phyloP scores from a whole-genome alignment of 2,329 filamentous ascomycete genomes.

The Ceratocystis ficicola region DNA sequence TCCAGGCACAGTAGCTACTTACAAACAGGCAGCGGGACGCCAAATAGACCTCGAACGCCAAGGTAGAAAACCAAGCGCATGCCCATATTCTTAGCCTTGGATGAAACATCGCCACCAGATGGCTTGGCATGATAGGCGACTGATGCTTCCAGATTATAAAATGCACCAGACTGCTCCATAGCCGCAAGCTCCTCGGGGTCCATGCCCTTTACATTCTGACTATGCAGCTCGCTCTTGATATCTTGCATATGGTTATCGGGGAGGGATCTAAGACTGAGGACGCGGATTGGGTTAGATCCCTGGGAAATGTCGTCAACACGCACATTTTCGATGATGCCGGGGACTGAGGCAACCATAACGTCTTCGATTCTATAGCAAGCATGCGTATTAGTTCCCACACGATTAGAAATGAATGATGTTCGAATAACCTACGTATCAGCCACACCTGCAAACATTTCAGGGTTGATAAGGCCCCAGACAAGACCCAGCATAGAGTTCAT shows the following conservation, averaged over 20 bases:
- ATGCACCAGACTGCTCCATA: constrained; percentile 80
- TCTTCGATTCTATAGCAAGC: constrained; percentile 40
- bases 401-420: accelerated
- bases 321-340: constrained; percentile 83
- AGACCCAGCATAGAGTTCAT: constrained; percentile 80
- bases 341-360: constrained; percentile 92
- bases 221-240: constrained; percentile 67
- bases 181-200: constrained; percentile 79
- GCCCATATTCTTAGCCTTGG: constrained; percentile 88
- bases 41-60: constrained; percentile 77
- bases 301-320: constrained; percentile 91
- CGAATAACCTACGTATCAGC: constrained; percentile 55
- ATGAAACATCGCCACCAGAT: constrained; percentile 54
- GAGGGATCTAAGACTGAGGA: constrained; percentile 74
- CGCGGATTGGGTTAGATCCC: constrained; percentile 77
- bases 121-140: constrained; percentile 86
- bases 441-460: constrained; percentile 83
- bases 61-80: constrained; percentile 94
- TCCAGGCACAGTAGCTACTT: constrained; percentile 22
- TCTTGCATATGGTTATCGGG: constrained; percentile 67
- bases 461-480: constrained; percentile 84
- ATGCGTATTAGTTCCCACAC: not conserved
- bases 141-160: constrained; percentile 83
- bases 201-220: constrained; percentile 66
- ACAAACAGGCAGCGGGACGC: constrained; percentile 74